These are phyloP conservation scores for Ramaria sp. DNA, from an alignment of 768 basidiomycete species.

Conservation along the genomic window DNA sequence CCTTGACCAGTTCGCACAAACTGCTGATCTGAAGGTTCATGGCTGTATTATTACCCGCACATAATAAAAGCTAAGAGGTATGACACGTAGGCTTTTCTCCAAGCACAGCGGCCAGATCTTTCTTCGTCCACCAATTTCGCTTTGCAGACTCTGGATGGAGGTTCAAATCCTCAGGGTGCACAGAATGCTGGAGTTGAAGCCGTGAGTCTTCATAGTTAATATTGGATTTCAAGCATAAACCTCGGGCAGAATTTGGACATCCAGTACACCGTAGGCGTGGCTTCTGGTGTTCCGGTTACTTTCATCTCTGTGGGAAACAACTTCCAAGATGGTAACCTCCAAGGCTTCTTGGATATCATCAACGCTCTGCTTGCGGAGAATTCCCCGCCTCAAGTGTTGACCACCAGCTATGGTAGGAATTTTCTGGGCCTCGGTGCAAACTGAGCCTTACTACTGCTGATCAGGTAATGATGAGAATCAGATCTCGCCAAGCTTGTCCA, in stretches of 20 bases:
- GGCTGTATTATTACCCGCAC: not conserved
- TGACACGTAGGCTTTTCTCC: conserved; percentile 16
- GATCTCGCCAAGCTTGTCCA: conserved; percentile 15
- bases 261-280: conserved; percentile 28
- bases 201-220: conserved; percentile 12
- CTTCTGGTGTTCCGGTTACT: conserved; percentile 23
- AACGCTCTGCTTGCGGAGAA: conserved; percentile 11
- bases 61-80: conserved; percentile 1
- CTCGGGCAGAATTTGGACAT: conserved; percentile 19
- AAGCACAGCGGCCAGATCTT: conserved; percentile 22
- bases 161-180: conserved; percentile 21
- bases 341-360: conserved; percentile 9
- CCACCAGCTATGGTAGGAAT: conserved; percentile 22
- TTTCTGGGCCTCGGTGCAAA: not conserved
- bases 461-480: conserved; percentile 18
- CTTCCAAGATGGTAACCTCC: conserved; percentile 17
- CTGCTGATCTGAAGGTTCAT: conserved; percentile 10
- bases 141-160: conserved; percentile 27
- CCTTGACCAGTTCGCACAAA: conserved; percentile 22
- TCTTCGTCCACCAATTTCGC: conserved; percentile 23
- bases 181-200: conserved; percentile 26
- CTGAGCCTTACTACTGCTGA: not conserved
- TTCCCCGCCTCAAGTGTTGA: conserved; percentile 15
- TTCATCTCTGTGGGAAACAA: conserved; percentile 26
- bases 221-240: not conserved